phyloP scores from a whole-genome alignment of 495 filamentous ascomycete species.

The Penicillium salamii region DNA sequence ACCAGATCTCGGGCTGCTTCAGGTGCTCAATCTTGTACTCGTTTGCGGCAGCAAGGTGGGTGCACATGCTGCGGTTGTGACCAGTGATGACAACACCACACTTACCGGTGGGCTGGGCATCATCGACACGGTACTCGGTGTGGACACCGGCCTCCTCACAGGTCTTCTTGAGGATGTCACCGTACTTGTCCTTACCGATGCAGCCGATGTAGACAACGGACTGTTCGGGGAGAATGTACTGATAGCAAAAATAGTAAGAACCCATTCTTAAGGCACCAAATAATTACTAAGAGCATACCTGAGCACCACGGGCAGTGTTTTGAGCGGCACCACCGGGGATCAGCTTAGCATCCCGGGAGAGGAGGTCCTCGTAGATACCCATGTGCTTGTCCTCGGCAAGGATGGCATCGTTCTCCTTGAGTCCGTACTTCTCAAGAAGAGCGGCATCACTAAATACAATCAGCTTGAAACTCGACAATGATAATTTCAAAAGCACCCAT shows the following conservation, averaged over 20 bases:
- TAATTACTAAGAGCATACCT: constrained; percentile 52
- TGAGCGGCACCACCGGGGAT: constrained; percentile 97
- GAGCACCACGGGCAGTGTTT: constrained; percentile 95
- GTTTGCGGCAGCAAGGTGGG: constrained; percentile 93
- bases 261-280: too few species aligned
- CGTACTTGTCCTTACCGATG: constrained; percentile 88
- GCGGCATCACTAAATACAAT: constrained; percentile 51
- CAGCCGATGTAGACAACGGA: constrained; percentile 91
- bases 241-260: constrained; percentile 10
- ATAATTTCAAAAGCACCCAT: constrained; percentile 18
- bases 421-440: constrained; percentile 83
- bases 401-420: constrained; percentile 97
- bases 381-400: constrained; percentile 90
- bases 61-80: constrained; percentile 89
- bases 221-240: constrained; percentile 88
- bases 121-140: constrained; percentile 90
- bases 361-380: constrained; percentile 85
- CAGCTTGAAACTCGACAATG: background rate
- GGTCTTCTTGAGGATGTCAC: constrained; percentile 76
- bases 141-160: constrained; percentile 78
- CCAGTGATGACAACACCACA: constrained; percentile 97
- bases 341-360: constrained; percentile 83
- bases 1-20: constrained; percentile 87
- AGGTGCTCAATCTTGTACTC: constrained; percentile 94
- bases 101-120: constrained; percentile 77